Conservation (phyloP, 768 basidiomycete genomes). For the Boletus pseudopeckii region DNA sequence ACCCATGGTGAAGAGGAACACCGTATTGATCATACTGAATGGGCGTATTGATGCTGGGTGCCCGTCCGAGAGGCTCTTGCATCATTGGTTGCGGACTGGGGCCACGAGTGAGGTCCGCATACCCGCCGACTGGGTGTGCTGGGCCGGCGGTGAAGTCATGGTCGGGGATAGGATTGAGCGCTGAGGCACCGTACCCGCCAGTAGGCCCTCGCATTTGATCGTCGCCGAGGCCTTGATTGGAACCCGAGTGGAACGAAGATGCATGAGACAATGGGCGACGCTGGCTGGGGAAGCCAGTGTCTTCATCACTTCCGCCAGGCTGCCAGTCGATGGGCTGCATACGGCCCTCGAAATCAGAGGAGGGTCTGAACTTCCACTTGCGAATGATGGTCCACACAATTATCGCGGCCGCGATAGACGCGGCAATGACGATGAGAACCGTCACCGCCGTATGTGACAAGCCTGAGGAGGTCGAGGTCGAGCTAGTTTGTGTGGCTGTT, state of each 20-base stretch:
- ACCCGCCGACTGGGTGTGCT: constrained; percentile 62
- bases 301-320: constrained; percentile 49
- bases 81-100: constrained; percentile 62
- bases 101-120: constrained; percentile 78
- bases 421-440: constrained; percentile 66
- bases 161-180: constrained; percentile 52
- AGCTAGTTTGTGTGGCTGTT: constrained; percentile 21
- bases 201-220: constrained; percentile 33
- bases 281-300: constrained; percentile 42
- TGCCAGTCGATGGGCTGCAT: constrained; percentile 89
- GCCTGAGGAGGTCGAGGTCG: constrained; percentile 33
- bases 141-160: constrained; percentile 76
- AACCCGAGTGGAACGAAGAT: constrained; percentile 67
- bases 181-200: constrained; percentile 24
- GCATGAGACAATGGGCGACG: constrained; percentile 53
- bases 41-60: constrained; percentile 44
- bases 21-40: constrained; percentile 50
- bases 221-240: constrained; percentile 36
- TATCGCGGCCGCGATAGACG: constrained; percentile 61
- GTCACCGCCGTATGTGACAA: constrained; percentile 47
- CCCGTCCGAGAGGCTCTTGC: constrained; percentile 36
- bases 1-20: constrained; percentile 58
- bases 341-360: constrained; percentile 76
- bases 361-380: constrained; percentile 87
- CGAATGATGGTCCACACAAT: constrained; percentile 88